Evolutionary conservation across 2,329 filamentous ascomycete species (phyloP).

Genomic region (Pseudogymnoascus sp.): DNA sequence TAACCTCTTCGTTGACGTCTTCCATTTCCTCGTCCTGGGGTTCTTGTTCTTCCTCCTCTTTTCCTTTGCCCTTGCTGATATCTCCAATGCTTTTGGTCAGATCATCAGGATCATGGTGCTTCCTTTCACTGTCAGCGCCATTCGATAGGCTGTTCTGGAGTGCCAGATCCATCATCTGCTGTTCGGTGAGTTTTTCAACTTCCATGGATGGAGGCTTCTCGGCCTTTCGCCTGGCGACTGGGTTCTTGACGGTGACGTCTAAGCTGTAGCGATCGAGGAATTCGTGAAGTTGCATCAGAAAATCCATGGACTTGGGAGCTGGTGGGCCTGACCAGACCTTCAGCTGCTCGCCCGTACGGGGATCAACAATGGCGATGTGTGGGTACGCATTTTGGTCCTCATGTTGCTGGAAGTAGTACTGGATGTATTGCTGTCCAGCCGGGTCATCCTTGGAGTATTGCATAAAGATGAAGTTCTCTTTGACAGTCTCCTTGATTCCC

Average conservation of each 20-base stretch:
- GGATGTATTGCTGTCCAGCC: slow-evolving; percentile 69
- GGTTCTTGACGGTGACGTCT: slow-evolving; percentile 81
- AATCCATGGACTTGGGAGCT: slow-evolving; percentile 67
- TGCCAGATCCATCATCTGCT: slow-evolving; percentile 94
- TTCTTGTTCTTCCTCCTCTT: slow-evolving; percentile 32
- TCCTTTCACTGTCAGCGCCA: slow-evolving; percentile 35
- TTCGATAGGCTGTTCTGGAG: slow-evolving; percentile 72
- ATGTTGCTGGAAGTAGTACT: slow-evolving; percentile 75
- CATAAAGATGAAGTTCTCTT: slow-evolving; percentile 90
- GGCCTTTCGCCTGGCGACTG: slow-evolving; percentile 69
- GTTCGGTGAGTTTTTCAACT: slow-evolving; percentile 84
- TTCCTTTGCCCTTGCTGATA: slow-evolving; percentile 46
- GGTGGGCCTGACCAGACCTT: slow-evolving; percentile 89
- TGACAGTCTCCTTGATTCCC: slow-evolving; percentile 67
- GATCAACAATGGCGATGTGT: slow-evolving; percentile 92
- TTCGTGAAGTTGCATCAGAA: slow-evolving; percentile 84
- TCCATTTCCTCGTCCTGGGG: slow-evolving; percentile 32
- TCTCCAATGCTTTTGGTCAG: slow-evolving; percentile 60
- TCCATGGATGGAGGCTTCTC: slow-evolving; percentile 62
- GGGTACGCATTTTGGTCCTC: slow-evolving; percentile 87
- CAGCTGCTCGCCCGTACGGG: slow-evolving; percentile 90
- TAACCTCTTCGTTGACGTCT: slow-evolving; percentile 19
- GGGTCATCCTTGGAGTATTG: slow-evolving; percentile 86
- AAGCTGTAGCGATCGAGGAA: slow-evolving; percentile 97
- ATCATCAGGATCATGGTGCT: slow-evolving; percentile 74